A percentile compares a stretch with the other conserved stretches of the same genome.
phyloP scores from a whole-genome alignment of 2,329 filamentous ascomycete genomes.

The Trichophyton simii region DNA sequence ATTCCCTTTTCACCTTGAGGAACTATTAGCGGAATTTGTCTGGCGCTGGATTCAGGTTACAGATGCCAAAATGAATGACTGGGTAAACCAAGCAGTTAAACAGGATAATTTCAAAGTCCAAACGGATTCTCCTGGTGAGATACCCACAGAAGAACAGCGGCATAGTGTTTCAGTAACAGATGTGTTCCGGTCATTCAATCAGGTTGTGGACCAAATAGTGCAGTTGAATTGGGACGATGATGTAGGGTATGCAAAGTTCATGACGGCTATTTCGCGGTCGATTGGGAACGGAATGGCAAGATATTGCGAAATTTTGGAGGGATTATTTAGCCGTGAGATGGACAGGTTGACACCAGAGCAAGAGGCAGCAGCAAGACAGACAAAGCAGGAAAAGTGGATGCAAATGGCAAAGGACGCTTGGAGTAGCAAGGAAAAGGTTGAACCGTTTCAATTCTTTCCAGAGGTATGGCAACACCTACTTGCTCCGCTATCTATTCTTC shows the following conservation, averaged over 20 bases:
- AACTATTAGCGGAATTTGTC: slow-evolving; percentile 76
- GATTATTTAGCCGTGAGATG: slow-evolving; percentile 81
- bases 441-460: slow-evolving; percentile 92
- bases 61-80: slow-evolving; percentile 64
- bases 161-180: slow-evolving; percentile 92
- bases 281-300: slow-evolving; percentile 70
- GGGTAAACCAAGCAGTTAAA: slow-evolving; percentile 82
- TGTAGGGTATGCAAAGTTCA: slow-evolving; percentile 87
- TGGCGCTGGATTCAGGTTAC: slow-evolving; percentile 87
- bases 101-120: slow-evolving; percentile 77
- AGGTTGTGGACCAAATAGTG: slow-evolving; percentile 76
- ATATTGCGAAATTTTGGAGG: slow-evolving; percentile 86
- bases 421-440: slow-evolving; percentile 80
- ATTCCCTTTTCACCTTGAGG: slow-evolving; percentile 82
- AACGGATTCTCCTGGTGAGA: slow-evolving; percentile 48
- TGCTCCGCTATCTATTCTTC: neutral
- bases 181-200: slow-evolving; percentile 85
- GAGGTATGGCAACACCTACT: slow-evolving; percentile 47
- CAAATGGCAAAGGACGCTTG: slow-evolving; percentile 88
- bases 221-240: slow-evolving; percentile 87
- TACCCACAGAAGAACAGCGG: slow-evolving; percentile 63
- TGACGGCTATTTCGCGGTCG: slow-evolving; percentile 80
- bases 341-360: slow-evolving; percentile 81
- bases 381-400: slow-evolving; percentile 83
- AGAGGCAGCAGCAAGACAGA: slow-evolving; percentile 61